Conservation (phyloP, 768 basidiomycete species). For the Ramaria rubella region DNA sequence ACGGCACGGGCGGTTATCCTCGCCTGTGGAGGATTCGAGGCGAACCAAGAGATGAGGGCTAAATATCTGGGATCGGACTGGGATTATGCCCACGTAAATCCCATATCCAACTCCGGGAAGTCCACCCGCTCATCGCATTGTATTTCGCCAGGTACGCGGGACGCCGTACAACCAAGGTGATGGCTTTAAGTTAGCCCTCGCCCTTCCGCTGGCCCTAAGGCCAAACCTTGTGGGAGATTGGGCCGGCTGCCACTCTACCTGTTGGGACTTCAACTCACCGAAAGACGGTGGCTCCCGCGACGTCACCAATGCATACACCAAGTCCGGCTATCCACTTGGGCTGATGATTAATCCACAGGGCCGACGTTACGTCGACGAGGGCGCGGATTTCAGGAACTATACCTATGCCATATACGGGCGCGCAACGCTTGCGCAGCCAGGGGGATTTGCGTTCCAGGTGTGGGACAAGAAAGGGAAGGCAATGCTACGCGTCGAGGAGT, state of each 20-base stretch:
- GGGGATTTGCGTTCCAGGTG: slow-evolving; percentile 57
- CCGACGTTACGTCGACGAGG: slow-evolving; percentile 62
- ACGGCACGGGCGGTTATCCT: slow-evolving; percentile 44
- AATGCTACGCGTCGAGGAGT: slow-evolving; percentile 56
- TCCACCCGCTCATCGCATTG: not conserved
- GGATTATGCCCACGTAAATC: slow-evolving; percentile 47
- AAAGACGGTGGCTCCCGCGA: slow-evolving; percentile 45
- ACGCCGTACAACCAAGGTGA: slow-evolving; percentile 71
- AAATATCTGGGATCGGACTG: slow-evolving; percentile 55
- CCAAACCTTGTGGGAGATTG: slow-evolving; percentile 60
- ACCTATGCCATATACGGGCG: slow-evolving; percentile 66
- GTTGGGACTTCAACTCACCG: slow-evolving; percentile 61
- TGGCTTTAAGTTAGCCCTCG: slow-evolving; percentile 42
- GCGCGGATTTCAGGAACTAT: slow-evolving; percentile 64
- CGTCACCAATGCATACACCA: slow-evolving; percentile 64
- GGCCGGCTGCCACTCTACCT: slow-evolving; percentile 63
- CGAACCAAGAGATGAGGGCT: slow-evolving; percentile 43
- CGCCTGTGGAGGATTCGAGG: slow-evolving; percentile 63
- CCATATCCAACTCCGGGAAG: not conserved
- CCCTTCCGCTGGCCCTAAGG: slow-evolving; percentile 34
- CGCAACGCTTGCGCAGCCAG: slow-evolving; percentile 52
- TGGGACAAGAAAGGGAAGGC: slow-evolving; percentile 45
- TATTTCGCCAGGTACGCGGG: slow-evolving; percentile 48
- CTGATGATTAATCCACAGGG: slow-evolving; percentile 60
- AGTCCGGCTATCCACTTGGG: slow-evolving; percentile 67